Evolutionary conservation across 2,329 filamentous ascomycete genomes (phyloP), one percentile per base, ranked within the genome.

Genomic region (Plectosphaerella plurivora): DNA sequence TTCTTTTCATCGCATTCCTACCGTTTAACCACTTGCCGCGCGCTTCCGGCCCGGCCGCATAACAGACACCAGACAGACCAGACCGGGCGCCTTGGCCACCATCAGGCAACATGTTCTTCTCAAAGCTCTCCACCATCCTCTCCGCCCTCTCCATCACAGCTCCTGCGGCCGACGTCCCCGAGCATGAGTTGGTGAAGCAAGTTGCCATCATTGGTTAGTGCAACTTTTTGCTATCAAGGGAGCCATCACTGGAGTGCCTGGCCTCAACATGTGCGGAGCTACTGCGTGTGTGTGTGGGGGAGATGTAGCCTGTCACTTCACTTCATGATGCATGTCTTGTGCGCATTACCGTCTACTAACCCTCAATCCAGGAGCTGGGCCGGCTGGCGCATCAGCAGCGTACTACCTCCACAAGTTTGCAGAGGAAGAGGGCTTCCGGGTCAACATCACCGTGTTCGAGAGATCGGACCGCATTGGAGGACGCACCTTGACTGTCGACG

Each of bases 361-460:
- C 47, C 15, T 12, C 18, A 15, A 37, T 36, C 18, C 57, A 96
- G 93, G 94, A 56, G 93, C 93, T 60, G 94, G 94, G 46, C 87
- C 94, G 44, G 93, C 84, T 28, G 94, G 94, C 28, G 84, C 94
- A 5, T 96, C 92, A 2, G 77, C 91, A 3, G 92, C 94, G 1
- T 96, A 94, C 68, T 84, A 93, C 63, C 76, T 99, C 46, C 78
- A 79, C 39, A 82, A 87, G 62, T 92, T 86, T 67, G 87, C 89
- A 20, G 70, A 81, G 4, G 70, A 81, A 53, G 75, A 77, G n/a
- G 73, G 73, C 16, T 68, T 88, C 16, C 72, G 77, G 2, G 65
- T 93, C 53, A 88, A 96, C 59, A 87, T 97, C 61, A 96, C 91
- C 20, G 76, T 99, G 25, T 97, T 93, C 66, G 94, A 99, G 64